Base-by-base conservation (phyloP, 345 rosid species). In the Stellera chamaejasme region DNA sequence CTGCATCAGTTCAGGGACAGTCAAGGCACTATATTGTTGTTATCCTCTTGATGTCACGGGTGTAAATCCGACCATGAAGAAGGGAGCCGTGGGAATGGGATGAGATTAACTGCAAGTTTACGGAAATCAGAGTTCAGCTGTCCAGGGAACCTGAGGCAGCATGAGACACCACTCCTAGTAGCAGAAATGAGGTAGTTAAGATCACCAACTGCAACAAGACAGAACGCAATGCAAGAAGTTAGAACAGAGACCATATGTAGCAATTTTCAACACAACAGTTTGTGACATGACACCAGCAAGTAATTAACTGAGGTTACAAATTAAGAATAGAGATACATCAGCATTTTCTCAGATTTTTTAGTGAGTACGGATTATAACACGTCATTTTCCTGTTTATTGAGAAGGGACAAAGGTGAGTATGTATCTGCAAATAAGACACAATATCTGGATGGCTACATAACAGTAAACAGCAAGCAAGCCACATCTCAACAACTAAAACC, bases 141-240 rank as follows among this genome's bases (percentile, higher is more conserved):
- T 49, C 63, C 63, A 48, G 63, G 63, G 54, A 59, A 59, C 55
- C 63, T 45, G 45, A 59, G 63, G 48, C 63, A 59, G 55, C 63
- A 59, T 48, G 62, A 48, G 19, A 59, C 62, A 19, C 62, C 62
- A 39, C 62, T 59, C 62, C 48, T 59, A 7, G 62, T 59, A 48
- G 62, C 54, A 39, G 62, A 59, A n/a, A 59, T 59, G 54, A 59
- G 62, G 46, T 59, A 54, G 54, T 59, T 59, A 59, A 59, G 62
- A 49, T 59, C 62, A 59, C 62, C 62, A 59, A 59, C 54, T 59
- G 46, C 13, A 12, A 46, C 62, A 58, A 47, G 10, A 15, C 45
- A 58, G 47, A 48, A 36, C 6, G 9, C 19, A 11, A 7, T 16
- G 43, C 39, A 32, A 32, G 39, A 32, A 32, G 41, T 57, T 26